phyloP scores from a whole-genome alignment of 129 eudicot species.

The Ambrosia artemisiifolia region DNA sequence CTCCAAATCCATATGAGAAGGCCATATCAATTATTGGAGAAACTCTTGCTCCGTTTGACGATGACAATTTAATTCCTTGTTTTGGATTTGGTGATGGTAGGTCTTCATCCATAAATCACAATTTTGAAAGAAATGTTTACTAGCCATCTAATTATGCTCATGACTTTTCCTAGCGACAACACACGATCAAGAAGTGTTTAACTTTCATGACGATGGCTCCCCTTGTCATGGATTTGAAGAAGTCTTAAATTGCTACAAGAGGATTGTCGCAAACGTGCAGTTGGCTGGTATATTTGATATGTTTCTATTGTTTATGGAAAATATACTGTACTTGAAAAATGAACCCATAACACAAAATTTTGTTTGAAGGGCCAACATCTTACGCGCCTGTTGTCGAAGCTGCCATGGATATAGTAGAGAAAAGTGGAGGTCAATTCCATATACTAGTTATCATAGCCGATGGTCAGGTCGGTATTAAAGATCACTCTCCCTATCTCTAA shows the following conservation, averaged over 20 bases:
- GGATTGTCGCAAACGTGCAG: constrained; percentile 40
- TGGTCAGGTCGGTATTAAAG: constrained; percentile 52
- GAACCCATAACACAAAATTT: not conserved
- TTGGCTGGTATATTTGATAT: constrained; percentile 48
- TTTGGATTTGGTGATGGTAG: constrained; percentile 83
- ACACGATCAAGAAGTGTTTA: constrained; percentile 66
- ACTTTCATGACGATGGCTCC: constrained; percentile 63
- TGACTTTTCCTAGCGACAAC: constrained; percentile 42
- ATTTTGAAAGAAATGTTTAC: constrained; percentile 3
- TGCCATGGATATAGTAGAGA: constrained; percentile 69
- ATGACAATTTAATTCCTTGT: constrained; percentile 77
- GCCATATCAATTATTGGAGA: constrained; percentile 70
- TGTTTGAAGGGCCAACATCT: constrained; percentile 70
- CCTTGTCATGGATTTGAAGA: constrained; percentile 90
- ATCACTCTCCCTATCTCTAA: constrained; percentile 16
- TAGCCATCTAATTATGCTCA: not conserved
- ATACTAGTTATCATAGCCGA: constrained; percentile 75
- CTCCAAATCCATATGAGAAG: constrained; percentile 70
- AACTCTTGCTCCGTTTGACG: constrained; percentile 80
- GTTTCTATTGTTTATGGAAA: not conserved
- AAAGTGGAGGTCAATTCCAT: constrained; percentile 77
- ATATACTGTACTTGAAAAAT: not conserved
- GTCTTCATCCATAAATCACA: constrained; percentile 1
- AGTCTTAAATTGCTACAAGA: constrained; percentile 68
- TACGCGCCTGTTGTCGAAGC: constrained; percentile 69